Evolutionary conservation across 2,329 filamentous ascomycete genomes (phyloP).

Genomic region (Microcera coccophila): DNA sequence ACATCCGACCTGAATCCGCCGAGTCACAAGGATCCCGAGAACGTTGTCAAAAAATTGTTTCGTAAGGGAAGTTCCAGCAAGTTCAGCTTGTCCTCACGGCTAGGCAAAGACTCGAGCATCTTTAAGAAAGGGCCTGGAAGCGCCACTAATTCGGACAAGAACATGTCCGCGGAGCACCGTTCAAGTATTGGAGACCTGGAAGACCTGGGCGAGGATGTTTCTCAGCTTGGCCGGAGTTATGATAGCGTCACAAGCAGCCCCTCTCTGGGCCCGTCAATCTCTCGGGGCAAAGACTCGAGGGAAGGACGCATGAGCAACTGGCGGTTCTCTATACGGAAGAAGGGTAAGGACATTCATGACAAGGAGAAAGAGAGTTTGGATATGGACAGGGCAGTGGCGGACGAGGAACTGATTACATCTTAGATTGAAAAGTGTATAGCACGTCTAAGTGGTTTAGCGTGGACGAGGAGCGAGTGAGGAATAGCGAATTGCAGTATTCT

Average conservation of each 20-base stretch:
- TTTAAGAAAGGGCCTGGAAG: slow-evolving; percentile 60
- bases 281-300: slow-evolving; percentile 38
- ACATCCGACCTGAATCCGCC: slow-evolving; percentile 50
- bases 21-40: slow-evolving; percentile 49
- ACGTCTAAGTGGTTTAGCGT: no score
- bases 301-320: slow-evolving; percentile 50
- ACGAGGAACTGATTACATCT: slow-evolving; percentile 19
- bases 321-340: slow-evolving; percentile 59
- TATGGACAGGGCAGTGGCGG: slow-evolving; percentile 39
- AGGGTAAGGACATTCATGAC: slow-evolving; percentile 45
- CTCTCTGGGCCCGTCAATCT: slow-evolving; percentile 49
- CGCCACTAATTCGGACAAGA: slow-evolving; percentile 55
- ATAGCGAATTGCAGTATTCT: no score
- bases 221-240: slow-evolving; percentile 46
- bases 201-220: slow-evolving; percentile 46
- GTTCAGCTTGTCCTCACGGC: slow-evolving; percentile 57
- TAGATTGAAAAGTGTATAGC: no score
- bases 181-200: slow-evolving; percentile 57
- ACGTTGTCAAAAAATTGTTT: slow-evolving; percentile 57
- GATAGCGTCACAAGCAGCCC: slow-evolving; percentile 57
- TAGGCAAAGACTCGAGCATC: slow-evolving; percentile 51
- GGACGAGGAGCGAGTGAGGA: no score
- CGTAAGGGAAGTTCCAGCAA: slow-evolving; percentile 64
- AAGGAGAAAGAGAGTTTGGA: slow-evolving; percentile 53
- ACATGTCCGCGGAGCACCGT: slow-evolving; percentile 49